Evolutionary conservation across 2,329 filamentous ascomycete genomes (phyloP).

Genomic region (Xylariaceae sp.): DNA sequence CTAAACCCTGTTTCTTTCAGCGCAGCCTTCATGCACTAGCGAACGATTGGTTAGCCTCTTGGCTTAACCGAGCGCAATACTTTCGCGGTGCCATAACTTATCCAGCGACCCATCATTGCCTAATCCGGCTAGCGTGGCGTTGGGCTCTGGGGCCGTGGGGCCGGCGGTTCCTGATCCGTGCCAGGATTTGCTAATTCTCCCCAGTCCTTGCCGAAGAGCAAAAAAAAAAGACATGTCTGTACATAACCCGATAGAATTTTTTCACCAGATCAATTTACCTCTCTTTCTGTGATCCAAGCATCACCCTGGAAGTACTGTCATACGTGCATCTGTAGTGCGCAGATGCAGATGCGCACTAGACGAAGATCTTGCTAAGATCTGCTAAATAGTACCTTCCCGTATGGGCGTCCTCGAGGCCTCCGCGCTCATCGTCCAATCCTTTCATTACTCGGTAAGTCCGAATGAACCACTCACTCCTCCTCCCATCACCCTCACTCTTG

Average conservation of each 20-base stretch:
- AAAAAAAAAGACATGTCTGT: constrained; percentile 5
- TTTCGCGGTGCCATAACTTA: not conserved
- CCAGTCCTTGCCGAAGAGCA: not conserved
- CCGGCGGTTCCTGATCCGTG: not conserved
- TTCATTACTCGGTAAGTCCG: constrained; percentile 26
- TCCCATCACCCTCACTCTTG: constrained; percentile 19
- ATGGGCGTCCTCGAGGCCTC: constrained; percentile 14
- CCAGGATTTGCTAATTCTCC: not conserved
- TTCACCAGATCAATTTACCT: constrained; percentile 4
- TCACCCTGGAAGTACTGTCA: constrained; percentile 10
- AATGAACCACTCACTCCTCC: constrained; percentile 36
- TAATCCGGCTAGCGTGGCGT: not conserved
- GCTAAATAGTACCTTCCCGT: constrained; percentile 1
- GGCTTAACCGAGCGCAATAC: not conserved
- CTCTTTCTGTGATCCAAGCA: constrained; percentile 7
- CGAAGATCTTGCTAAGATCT: constrained; percentile 1
- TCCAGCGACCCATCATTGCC: not conserved
- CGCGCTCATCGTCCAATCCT: constrained; percentile 6
- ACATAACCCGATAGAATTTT: constrained; percentile 11
- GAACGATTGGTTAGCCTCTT: not conserved
- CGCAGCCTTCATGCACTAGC: no score
- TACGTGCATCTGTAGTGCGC: not conserved
- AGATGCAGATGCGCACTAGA: not conserved
- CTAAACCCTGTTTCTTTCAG: no score
- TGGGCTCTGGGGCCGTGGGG: not conserved